Evolutionary conservation across 495 filamentous ascomycete genomes (phyloP).

Genomic region (Penicillium steckii): DNA sequence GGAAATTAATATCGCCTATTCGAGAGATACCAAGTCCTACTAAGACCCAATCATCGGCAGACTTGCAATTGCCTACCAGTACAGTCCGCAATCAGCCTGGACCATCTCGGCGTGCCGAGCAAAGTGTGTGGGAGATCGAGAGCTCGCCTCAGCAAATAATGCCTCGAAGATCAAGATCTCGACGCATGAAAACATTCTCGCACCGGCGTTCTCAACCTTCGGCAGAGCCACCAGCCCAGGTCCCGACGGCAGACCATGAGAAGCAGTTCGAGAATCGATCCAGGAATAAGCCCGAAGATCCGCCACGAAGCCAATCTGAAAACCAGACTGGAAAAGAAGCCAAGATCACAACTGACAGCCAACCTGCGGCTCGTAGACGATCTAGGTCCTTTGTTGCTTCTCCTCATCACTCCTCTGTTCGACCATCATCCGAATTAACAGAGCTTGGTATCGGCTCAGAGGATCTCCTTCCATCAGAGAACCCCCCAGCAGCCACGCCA

Average conservation of each 20-base stretch:
- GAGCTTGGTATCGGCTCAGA: constrained; percentile 15
- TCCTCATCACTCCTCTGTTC: constrained; percentile 5
- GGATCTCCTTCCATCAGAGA: constrained; percentile 8
- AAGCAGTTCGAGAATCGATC: neutral
- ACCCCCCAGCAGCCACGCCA: constrained; percentile 3
- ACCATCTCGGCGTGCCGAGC: constrained; percentile 24
- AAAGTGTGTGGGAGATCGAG: constrained; percentile 40
- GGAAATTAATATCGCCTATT: constrained; percentile 16
- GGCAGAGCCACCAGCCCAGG: neutral
- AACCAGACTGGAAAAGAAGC: neutral
- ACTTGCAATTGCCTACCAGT: constrained; percentile 10
- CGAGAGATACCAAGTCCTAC: neutral
- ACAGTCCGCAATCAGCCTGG: constrained; percentile 18
- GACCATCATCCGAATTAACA: constrained; percentile 16
- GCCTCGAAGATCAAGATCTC: constrained; percentile 24
- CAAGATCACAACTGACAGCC: no score
- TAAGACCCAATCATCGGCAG: constrained; percentile 13
- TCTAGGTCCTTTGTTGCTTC: neutral
- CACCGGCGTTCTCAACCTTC: neutral
- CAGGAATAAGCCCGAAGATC: neutral
- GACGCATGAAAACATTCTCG: neutral
- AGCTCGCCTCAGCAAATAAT: constrained; percentile 31
- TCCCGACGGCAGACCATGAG: neutral
- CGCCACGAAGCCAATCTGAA: neutral
- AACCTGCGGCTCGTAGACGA: no score